Evolutionary conservation across 106 monocot genomes (phyloP), one percentile per base, ranked within the genome.

Genomic region (Dioscorea zingiberensis): DNA sequence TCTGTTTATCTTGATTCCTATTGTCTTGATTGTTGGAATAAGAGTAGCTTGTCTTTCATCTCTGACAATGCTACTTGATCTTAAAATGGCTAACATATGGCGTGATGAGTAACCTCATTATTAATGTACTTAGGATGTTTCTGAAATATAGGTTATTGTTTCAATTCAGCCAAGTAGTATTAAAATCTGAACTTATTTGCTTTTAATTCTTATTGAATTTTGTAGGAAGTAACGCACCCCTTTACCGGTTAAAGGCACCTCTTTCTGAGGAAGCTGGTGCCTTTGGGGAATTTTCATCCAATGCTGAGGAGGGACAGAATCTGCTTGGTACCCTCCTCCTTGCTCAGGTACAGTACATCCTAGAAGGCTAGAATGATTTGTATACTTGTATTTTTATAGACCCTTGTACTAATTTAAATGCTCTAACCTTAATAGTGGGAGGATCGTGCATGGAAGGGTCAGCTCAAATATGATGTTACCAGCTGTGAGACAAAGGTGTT

Each of bases 271-370:
- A 30, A 38, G 54, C 69, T 73, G 79, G 54, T 46, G 28, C 22
- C 27, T 47, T 0, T 23, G 21, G 47, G 64, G 62, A 21, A 7
- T 76, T 79, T 21, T 23, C 18, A 22, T 76, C 17, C 66, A 21
- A 69, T 58, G 68, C 58, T 64, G 73, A 71, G 44, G 67, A 72
- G n/a, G 76, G 58, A 57, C 80, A 80, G 62, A 78, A 73, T 73
- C 71, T 86, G 49, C 64, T 91, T 54, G 86, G 86, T 68, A 48
- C 76, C 48, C 57, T 91, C 46, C 76, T 91, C 29, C 83, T 91
- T 58, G 80, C 86, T 74, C 77, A 81, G 76, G 91, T 86, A 54
- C 7, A 21, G 11, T 13, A 49, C 9, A 25, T 24, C 16, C 29
- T 17, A 16, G 21, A 70, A 15, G 67, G 23, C 29, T 17, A 16